Percentiles rank a stretch among this genome's conserved stretches.
Evolutionary conservation across 768 basidiomycete species (phyloP).

Genomic region (Boletus sp.): DNA sequence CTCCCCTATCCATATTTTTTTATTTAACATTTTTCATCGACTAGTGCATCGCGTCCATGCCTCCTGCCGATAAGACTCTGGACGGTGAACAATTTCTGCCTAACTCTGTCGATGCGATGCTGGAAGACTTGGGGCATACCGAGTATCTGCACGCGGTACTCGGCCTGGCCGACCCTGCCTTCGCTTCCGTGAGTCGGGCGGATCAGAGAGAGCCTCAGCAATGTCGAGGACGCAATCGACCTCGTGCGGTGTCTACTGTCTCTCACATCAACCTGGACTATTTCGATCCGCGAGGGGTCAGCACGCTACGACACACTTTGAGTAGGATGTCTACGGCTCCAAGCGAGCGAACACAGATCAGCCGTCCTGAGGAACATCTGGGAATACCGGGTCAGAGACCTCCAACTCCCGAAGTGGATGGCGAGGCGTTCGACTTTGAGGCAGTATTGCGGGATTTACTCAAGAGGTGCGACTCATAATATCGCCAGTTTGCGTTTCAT

Average conservation of each 20-base stretch:
- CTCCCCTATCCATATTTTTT: too few species aligned
- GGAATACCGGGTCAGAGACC: background rate
- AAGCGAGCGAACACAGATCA: background rate
- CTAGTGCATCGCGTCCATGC: constrained; percentile 1
- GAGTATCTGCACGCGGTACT: constrained; percentile 13
- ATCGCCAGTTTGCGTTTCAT: background rate
- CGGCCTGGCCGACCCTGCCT: constrained; percentile 3
- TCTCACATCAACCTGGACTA: constrained; percentile 43
- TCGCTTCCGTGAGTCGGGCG: background rate
- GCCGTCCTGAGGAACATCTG: background rate
- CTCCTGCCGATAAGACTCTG: background rate
- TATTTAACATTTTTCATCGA: too few species aligned
- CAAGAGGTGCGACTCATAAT: constrained; percentile 13
- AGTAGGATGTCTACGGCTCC: constrained; percentile 13
- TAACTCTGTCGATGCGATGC: background rate
- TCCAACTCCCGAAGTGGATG: background rate
- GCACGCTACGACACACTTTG: constrained; percentile 16
- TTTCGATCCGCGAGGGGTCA: constrained; percentile 54
- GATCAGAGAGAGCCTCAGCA: background rate
- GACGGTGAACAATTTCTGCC: background rate
- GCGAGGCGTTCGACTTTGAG: constrained; percentile 34
- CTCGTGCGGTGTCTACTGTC: constrained; percentile 1
- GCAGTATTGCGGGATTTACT: constrained; percentile 24
- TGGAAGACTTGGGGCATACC: constrained; percentile 9
- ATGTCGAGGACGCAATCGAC: background rate